Base-by-base conservation (phyloP, 129 eudicot genomes). In the Helichrysum umbraculigerum region DNA sequence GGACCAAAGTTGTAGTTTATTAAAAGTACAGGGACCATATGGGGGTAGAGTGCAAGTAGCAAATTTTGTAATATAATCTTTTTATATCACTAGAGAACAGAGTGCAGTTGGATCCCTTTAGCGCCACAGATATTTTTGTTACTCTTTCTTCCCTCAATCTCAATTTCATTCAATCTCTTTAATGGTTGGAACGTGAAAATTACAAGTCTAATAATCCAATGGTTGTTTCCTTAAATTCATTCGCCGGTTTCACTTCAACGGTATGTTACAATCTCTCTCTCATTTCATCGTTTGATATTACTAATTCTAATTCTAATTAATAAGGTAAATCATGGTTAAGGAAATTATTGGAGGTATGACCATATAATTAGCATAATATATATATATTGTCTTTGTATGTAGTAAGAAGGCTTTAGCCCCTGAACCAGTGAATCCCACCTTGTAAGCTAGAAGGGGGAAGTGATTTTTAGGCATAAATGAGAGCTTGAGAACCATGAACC, bases 201-300 rank as follows among this genome's bases (percentile, higher is more conserved):
- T 15, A 19, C 19, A 70, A 63, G 14, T 68, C 68, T 17, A 66
- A 54, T 29, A 66, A 56, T 72, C 67, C 58, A 64, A 87, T 88
- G 93, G 89, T 91, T 78, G 76, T 88, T 80, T 90, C 96, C 17
- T 76, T 90, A 57, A 88, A 86, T 76, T 80, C 96, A 67, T 81
- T 88, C 81, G 66, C 47, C 89, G 67, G 72, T 81, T 82, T 84
- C 88, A 84, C 58, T 67, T 79, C 89, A 15, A 67, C 83, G 70
- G 90, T 88, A 81, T 37, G 81, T 58, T 66, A 57, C 73, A 74
- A 33, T 59, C n/a, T 9, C 14, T 41, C 62, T 3, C 25, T 39
- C 54, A 19, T 78, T 32, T 66, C 30, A 11, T 70, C 32, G 28
- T 61, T 50, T 77, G 41, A 61, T 12, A n/a, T 19, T 35, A 19